phyloP scores from a whole-genome alignment of 768 basidiomycete genomes.

The Vararia minispora region DNA sequence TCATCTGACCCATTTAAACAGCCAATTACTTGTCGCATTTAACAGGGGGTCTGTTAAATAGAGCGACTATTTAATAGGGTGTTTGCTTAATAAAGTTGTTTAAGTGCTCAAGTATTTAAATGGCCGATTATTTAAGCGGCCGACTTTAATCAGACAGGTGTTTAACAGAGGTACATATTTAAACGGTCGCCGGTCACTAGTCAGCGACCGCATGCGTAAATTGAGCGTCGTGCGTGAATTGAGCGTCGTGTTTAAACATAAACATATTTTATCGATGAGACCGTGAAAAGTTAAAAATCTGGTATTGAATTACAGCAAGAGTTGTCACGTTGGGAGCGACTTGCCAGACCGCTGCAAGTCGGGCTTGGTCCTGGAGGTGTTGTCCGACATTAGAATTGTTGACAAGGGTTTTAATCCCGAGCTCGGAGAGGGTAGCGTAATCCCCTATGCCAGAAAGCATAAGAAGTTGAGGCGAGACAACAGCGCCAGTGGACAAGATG shows the following conservation, averaged over 20 bases:
- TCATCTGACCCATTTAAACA: too few species aligned
- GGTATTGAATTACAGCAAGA: conserved; percentile 2
- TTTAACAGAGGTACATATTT: too few species aligned
- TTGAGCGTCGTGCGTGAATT: too few species aligned
- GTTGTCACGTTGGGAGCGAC: conserved; percentile 13
- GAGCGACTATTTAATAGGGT: too few species aligned
- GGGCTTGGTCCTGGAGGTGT: conserved; percentile 20
- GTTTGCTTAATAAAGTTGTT: too few species aligned
- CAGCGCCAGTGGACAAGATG: conserved; percentile 12
- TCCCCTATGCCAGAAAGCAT: conserved; percentile 16
- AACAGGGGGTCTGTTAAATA: too few species aligned
- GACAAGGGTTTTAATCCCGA: conserved; percentile 18
- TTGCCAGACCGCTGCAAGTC: conserved; percentile 7
- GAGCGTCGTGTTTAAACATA: conserved; percentile 1
- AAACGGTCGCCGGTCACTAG: too few species aligned
- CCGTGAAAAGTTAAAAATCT: background rate
- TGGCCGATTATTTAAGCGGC: too few species aligned
- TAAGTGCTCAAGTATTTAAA: too few species aligned
- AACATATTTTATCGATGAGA: background rate
- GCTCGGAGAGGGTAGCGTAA: background rate
- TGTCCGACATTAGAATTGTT: conserved; percentile 21
- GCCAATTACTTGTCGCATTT: too few species aligned
- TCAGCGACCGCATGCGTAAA: too few species aligned
- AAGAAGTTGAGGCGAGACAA: conserved; percentile 16
- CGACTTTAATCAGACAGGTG: too few species aligned